Base-by-base conservation (phyloP, 2,329 filamentous ascomycete genomes). In the Aspergillus aculeatus region DNA sequence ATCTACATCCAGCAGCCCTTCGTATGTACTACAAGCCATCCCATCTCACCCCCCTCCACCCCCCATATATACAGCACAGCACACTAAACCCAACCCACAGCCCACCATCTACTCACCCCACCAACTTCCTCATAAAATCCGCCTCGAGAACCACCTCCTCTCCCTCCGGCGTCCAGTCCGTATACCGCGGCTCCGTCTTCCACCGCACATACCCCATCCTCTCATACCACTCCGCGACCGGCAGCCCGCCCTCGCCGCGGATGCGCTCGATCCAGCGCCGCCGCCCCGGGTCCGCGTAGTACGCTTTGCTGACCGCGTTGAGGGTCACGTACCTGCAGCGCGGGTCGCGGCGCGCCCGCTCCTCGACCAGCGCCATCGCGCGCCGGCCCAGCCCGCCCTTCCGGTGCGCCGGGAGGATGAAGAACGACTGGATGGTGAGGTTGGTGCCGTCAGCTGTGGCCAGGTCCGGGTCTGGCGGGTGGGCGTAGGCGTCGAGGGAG, bases 211-310 rank as follows among this genome's bases (percentile, higher is more conserved):
- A 72, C 1, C 68, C 70, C 47, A 65, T 52, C 16, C 47, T 63
- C 56, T 69, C 65, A 54, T 72, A 72, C 70, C 69, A 71, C 31
- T 66, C 62, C 48, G 61, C 50, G 3, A 62, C 60, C 31, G 63
- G 62, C n/a, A 70, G 64, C 4, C 24, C 23, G 0, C 63, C 64
- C 38, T 55, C 10, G 12, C 54, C 48, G 49, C 53, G n/a, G 0
- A 62, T 12, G 16, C 21, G 48, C 6, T 62, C 62, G 31, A 59
- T 58, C 9, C 41, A 47, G 9, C 9, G 12, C 62, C 62, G 66
- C 2, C 68, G n/a, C 6, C 54, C 59, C 10, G 31, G 55, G 47
- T 59, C 64, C 14, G 62, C 59, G 7, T 65, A 54, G 50, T 71
- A 66, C 4, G 55, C 58, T 49, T 69, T 71, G 24, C 62, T 71